Base-by-base conservation (phyloP, 2,329 filamentous ascomycete species). In the Lizonia empirigonia region DNA sequence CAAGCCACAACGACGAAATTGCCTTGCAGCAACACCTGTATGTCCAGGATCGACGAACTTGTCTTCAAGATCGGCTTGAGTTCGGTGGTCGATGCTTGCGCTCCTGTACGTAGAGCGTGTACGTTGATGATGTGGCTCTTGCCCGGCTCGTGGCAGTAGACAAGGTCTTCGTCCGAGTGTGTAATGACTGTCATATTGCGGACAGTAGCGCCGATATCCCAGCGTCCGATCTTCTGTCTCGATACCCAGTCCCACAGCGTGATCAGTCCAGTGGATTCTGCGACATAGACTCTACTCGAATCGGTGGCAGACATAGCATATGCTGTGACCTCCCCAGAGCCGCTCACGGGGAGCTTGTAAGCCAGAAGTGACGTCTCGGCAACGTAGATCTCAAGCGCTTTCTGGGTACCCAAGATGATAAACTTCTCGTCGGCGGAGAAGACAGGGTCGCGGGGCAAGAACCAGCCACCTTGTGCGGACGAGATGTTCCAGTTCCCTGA, bases 331-430 rank as follows among this genome's bases (percentile, higher is more conserved):
- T 68, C 37, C 12, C 61, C 72, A 18, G 77, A 71, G 63, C 73
- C 59, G 16, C 61, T 67, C 60, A 77, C 59, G n/a, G 74, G 72
- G 39, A 97, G 86, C 48, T 85, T 84, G 60, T 90, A 86, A 36
- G 90, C 79, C 18, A 95, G 83, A 40, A 95, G 82, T 1, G 94
- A 97, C 46, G 91, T 91, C 58, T 84, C 79, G 23, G 90, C 84
- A 1, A 89, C 89, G 73, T 94, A 96, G 20, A 96, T 82, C 69
- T 91, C 88, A 45, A 97, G 79, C 8, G 87, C 87, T 22, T 84
- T 86, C 53, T 86, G 83, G 65, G 90, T 90, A 24, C 87, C 84
- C 48, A 96, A 72, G 50, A 97, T 85, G 30, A 97, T 71, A 73
- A 69, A 82, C 76, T 80, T 78, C 60, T 83, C 81, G 67, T 86